These are phyloP conservation scores for Kazachstania martiniae DNA, from an alignment of 805 yeast species.

Conservation along the genomic window DNA sequence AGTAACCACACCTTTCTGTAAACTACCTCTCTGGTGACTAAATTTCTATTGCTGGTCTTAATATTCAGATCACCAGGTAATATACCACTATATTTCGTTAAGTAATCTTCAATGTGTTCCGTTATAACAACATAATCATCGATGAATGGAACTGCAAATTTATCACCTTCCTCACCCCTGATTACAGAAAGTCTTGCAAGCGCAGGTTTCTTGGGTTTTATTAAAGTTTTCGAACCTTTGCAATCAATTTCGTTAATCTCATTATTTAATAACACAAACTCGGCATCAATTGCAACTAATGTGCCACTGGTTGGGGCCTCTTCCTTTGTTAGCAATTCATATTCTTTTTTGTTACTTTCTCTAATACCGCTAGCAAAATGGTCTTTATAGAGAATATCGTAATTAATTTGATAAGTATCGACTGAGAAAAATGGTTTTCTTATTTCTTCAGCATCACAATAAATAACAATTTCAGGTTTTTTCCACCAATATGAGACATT, in stretches of 20 bases:
- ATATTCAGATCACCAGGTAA: slow-evolving; percentile 85
- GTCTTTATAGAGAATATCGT: slow-evolving; percentile 59
- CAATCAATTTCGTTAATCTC: slow-evolving; percentile 71
- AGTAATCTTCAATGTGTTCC: slow-evolving; percentile 65
- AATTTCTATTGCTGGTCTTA: slow-evolving; percentile 44
- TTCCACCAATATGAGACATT: slow-evolving; percentile 73
- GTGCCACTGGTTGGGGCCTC: slow-evolving; percentile 72
- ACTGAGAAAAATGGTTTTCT: slow-evolving; percentile 36
- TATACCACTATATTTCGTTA: slow-evolving; percentile 90
- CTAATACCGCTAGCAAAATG: slow-evolving; percentile 61
- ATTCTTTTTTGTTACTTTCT: slow-evolving; percentile 48
- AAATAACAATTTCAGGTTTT: slow-evolving; percentile 61
- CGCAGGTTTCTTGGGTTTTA: slow-evolving; percentile 65
- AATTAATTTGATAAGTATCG: slow-evolving; percentile 45
- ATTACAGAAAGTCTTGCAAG: slow-evolving; percentile 85
- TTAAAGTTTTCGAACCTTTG: slow-evolving; percentile 56
- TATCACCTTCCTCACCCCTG: slow-evolving; percentile 55
- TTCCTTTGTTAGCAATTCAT: slow-evolving; percentile 49
- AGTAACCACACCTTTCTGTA: slow-evolving; percentile 86
- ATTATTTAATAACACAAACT: slow-evolving; percentile 73
- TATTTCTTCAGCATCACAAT: slow-evolving; percentile 39
- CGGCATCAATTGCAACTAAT: slow-evolving; percentile 90
- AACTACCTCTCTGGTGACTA: slow-evolving; percentile 73
- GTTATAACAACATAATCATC: slow-evolving; percentile 84
- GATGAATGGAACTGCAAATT: slow-evolving; percentile 68